Base-by-base conservation (phyloP, 2,329 filamentous ascomycete species). In the Fusarium lyarnte region DNA sequence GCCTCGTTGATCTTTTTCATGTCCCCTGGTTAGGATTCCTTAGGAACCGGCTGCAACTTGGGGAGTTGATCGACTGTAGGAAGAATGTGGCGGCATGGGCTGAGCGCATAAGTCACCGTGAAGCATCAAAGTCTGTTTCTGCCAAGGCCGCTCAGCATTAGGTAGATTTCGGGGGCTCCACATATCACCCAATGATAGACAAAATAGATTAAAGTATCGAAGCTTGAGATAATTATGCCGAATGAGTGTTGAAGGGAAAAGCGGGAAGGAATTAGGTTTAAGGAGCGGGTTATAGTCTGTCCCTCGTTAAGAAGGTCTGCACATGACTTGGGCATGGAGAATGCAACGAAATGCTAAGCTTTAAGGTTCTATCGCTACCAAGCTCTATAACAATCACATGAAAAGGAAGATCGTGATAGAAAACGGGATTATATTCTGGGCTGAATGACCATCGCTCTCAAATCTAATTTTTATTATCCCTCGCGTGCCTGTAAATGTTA, bases 1-100 rank as follows among this genome's bases (percentile, higher is more conserved):
- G 23, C 10, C 41, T 58, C 4, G 25, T 58, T 58, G 54, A 58
- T 10, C 31, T 58, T 9, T 58, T 58, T n/a, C 54, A 58, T 6
- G 3, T 38, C 8, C 54, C 54, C 3, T 58, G 54, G 54, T 5
- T 58, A 4, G 41, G 14, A 1, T 58, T 47, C 27, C 6, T 58
- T 6, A 23, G 41, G 3, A 19, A 58, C 12, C 14, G 41, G 5
- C 14, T 58, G 14, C 5, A 38, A 0, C 23, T 58, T 21, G 54
- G 41, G 8, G 54, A 36, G 1, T 2, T 58, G 0, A 27, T 58
- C 16, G 41, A 58, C 7, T 46, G 23, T 1, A 58, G 54, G 25
- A 58, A 23, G 13, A 58, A 58, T 19, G 41, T 58, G 11, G 23
- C 31, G 8, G 41, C 19, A 1, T 58, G 54, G 54, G 31, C 54